phyloP scores from a whole-genome alignment of 2,329 filamentous ascomycete species.

The Arachnomyces sp. region DNA sequence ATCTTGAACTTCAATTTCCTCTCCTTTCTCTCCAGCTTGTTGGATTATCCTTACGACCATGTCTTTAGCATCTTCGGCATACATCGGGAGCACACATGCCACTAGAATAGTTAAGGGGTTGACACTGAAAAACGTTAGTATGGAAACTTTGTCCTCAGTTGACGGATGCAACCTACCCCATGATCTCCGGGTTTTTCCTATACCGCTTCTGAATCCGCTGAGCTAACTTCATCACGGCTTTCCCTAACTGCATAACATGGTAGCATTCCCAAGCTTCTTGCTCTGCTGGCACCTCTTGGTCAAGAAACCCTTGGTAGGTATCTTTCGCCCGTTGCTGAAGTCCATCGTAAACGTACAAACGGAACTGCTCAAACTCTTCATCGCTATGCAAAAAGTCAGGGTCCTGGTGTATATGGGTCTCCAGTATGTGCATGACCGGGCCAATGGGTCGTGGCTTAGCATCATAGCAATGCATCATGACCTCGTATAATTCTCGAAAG shows the following conservation, averaged over 20 bases:
- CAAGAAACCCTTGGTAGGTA: slow-evolving; percentile 71
- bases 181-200: slow-evolving; percentile 74
- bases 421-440: slow-evolving; percentile 69
- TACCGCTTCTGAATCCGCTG: slow-evolving; percentile 91
- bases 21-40: slow-evolving; percentile 57
- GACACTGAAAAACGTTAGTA: slow-evolving; percentile 31
- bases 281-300: slow-evolving; percentile 68
- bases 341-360: slow-evolving; percentile 61
- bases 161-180: slow-evolving; percentile 55
- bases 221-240: slow-evolving; percentile 73
- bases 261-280: slow-evolving; percentile 83
- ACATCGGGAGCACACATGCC: slow-evolving; percentile 76
- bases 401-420: slow-evolving; percentile 74
- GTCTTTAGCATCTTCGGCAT: slow-evolving; percentile 80
- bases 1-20: slow-evolving; percentile 79
- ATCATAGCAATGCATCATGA: slow-evolving; percentile 84
- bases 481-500: slow-evolving; percentile 75
- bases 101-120: slow-evolving; percentile 64
- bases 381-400: slow-evolving; percentile 62
- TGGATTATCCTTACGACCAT: slow-evolving; percentile 75
- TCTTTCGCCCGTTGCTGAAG: slow-evolving; percentile 65
- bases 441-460: slow-evolving; percentile 75
- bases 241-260: slow-evolving; percentile 82
- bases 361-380: slow-evolving; percentile 64
- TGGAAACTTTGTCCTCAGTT: slow-evolving; percentile 24